Conservation (phyloP, 192 early-diverging fungal genomes). For the Coemansia sp. region DNA sequence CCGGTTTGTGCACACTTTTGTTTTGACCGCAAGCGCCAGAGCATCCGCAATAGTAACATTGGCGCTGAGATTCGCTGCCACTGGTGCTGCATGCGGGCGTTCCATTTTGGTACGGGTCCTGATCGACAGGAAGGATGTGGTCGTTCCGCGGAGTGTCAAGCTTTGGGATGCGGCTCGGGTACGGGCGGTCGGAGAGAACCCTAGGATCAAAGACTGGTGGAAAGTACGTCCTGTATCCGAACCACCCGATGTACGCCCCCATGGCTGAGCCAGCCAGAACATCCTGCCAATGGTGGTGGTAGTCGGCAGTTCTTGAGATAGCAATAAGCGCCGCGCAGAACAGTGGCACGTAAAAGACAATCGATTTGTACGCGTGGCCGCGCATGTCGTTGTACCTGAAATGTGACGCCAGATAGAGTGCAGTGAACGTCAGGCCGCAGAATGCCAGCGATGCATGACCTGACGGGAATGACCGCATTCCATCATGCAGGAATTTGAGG, state of each 20-base stretch:
- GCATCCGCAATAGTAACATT: conserved; percentile 7
- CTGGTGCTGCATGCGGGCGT: conserved; percentile 15
- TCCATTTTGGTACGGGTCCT: conserved; percentile 38
- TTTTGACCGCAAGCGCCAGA: neutral
- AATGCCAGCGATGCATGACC: conserved; percentile 83
- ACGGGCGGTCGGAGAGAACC: conserved; percentile 45
- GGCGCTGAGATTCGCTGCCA: conserved; percentile 3
- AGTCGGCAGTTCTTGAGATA: conserved; percentile 64
- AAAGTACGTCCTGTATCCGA: conserved; percentile 49
- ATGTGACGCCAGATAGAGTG: conserved; percentile 73
- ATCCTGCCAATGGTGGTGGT: conserved; percentile 68
- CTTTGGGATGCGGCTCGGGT: conserved; percentile 46
- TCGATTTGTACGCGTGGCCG: conserved; percentile 68
- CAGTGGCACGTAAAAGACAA: conserved; percentile 55
- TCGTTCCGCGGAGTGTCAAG: neutral
- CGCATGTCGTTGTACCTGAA: conserved; percentile 65
- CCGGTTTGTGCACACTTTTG: neutral
- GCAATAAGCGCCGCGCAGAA: conserved; percentile 59
- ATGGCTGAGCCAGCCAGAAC: conserved; percentile 63
- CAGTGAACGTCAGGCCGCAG: conserved; percentile 68
- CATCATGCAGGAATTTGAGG: conserved; percentile 62
- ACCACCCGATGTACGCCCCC: conserved; percentile 41
- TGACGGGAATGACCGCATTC: conserved; percentile 81
- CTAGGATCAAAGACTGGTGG: conserved; percentile 34
- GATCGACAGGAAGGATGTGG: conserved; percentile 32